Percentiles rank a stretch among this genome's conserved stretches.
These are phyloP conservation scores for Yamagishiella unicocca DNA, from an alignment of 139 green algal genomes.

Conservation along the genomic window DNA sequence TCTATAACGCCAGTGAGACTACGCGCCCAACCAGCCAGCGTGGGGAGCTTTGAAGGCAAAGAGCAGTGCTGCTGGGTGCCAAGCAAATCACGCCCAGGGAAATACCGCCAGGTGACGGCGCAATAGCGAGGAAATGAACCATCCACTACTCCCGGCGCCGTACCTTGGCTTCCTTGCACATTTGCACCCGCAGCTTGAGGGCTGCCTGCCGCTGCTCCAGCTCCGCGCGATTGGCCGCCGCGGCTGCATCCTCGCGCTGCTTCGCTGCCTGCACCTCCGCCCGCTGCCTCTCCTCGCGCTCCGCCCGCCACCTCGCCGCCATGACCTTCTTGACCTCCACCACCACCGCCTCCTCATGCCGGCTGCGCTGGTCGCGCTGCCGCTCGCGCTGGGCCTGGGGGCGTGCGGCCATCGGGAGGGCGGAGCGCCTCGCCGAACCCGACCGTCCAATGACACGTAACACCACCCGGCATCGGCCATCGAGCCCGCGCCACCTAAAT, in stretches of 20 bases:
- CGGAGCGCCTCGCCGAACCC: no score
- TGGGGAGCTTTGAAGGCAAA: no score
- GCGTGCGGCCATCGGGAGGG: neutral
- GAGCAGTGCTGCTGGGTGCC: no score
- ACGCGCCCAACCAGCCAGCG: no score
- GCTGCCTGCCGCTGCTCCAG: constrained; percentile 38
- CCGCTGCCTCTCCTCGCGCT: constrained; percentile 23
- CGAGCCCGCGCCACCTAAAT: no score
- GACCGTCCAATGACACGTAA: no score
- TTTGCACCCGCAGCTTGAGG: constrained; percentile 17
- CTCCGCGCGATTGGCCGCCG: neutral
- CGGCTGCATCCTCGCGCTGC: neutral
- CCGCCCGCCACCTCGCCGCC: constrained; percentile 35
- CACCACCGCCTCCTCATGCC: neutral
- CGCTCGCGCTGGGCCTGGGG: constrained; percentile 31
- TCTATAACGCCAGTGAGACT: no score
- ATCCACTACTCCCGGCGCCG: neutral
- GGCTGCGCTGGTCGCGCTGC: neutral
- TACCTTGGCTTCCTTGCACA: constrained; percentile 45
- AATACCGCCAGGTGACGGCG: no score
- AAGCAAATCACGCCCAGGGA: no score
- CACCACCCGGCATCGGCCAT: no score
- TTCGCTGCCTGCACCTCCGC: constrained; percentile 23
- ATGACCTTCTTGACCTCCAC: constrained; percentile 7
- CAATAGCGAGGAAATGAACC: neutral